Conservation (phyloP, 768 basidiomycete genomes). For the Boletus rex-veris region DNA sequence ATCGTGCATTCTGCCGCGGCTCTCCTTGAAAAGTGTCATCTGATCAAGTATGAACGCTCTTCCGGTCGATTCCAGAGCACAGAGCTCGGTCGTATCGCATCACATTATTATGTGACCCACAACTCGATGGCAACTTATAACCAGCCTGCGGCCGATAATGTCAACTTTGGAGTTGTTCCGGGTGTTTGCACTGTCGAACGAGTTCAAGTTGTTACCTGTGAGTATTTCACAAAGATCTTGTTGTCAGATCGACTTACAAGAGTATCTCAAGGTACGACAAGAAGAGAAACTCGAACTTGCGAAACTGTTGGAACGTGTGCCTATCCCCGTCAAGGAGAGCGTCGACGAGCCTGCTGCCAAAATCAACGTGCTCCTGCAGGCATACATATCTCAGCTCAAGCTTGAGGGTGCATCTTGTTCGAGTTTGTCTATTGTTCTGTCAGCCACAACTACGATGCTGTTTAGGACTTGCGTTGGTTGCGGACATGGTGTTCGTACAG, state of each 20-base stretch:
- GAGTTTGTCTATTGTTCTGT: not conserved
- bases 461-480: slow-evolving; percentile 2
- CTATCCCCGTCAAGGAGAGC: slow-evolving; percentile 91
- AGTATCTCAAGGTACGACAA: slow-evolving; percentile 54
- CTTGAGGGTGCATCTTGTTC: slow-evolving; percentile 23
- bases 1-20: no score
- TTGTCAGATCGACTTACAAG: not conserved
- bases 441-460: not conserved
- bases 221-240: slow-evolving; percentile 13
- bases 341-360: slow-evolving; percentile 97
- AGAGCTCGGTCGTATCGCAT: slow-evolving; percentile 1
- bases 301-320: slow-evolving; percentile 1
- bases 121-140: slow-evolving; percentile 26
- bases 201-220: slow-evolving; percentile 1
- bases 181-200: slow-evolving; percentile 1
- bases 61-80: slow-evolving; percentile 6
- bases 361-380: slow-evolving; percentile 68
- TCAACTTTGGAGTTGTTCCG: no score
- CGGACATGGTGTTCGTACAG: slow-evolving; percentile 89
- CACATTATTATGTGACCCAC: slow-evolving; percentile 47
- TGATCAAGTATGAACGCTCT: no score
- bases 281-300: slow-evolving; percentile 41
- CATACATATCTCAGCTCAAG: slow-evolving; percentile 4
- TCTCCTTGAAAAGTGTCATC: no score
- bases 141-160: no score